Evolutionary conservation across 2,329 filamentous ascomycete genomes (phyloP).

Genomic region (Talaromyces piceae): DNA sequence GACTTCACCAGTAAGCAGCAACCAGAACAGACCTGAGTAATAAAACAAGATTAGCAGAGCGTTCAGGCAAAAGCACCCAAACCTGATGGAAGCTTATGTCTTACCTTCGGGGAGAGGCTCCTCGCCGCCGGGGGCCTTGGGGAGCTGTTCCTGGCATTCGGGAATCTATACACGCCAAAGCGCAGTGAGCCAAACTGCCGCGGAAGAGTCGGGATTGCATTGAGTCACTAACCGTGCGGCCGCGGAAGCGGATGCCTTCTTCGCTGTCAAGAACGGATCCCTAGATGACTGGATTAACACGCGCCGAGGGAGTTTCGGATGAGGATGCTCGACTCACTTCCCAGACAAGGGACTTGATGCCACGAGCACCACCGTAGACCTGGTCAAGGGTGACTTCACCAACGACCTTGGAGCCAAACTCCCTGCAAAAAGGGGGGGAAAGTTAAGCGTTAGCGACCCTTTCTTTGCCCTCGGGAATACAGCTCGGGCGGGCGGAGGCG

Average conservation of each 20-base stretch:
- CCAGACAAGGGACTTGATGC: conserved; percentile 98
- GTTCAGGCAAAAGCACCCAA: no score
- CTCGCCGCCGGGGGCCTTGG: conserved; percentile 91
- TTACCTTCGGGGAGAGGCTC: conserved; percentile 92
- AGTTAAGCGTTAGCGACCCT: conserved; percentile 16
- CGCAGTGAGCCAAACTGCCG: neutral
- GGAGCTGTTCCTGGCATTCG: conserved; percentile 94
- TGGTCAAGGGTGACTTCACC: conserved; percentile 99
- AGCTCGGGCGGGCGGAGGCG: neutral
- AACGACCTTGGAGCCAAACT: conserved; percentile 88
- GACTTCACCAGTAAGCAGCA: conserved; percentile 95
- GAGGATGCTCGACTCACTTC: conserved; percentile 48
- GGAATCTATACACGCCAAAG: conserved; percentile 57
- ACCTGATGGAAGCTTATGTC: no score
- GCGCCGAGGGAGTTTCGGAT: neutral
- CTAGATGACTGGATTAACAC: conserved; percentile 22
- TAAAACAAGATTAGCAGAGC: no score
- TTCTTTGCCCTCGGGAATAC: conserved; percentile 6
- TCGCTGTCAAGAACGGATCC: conserved; percentile 95
- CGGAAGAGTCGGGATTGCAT: no score
- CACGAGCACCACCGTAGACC: conserved; percentile 97
- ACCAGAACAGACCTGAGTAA: conserved; percentile 99
- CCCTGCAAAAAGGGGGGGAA: conserved; percentile 46
- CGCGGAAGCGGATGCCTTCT: conserved; percentile 98
- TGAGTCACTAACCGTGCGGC: conserved; percentile 65